phyloP scores from a whole-genome alignment of 139 green algal species.

The Ostreobium quekettii region DNA sequence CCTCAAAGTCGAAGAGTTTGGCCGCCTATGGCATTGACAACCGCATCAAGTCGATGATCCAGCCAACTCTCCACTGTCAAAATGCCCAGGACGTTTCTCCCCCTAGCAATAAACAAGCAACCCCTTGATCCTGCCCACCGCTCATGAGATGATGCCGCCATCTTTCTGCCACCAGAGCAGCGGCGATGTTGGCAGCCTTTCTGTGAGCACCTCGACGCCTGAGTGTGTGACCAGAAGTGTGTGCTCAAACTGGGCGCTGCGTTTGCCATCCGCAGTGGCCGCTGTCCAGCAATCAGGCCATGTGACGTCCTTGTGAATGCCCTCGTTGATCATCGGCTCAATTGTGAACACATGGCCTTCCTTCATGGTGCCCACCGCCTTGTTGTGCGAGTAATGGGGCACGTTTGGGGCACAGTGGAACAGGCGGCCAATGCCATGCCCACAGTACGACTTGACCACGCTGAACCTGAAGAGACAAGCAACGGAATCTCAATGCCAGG shows the following conservation, averaged over 20 bases:
- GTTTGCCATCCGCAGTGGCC: slow-evolving; percentile 77
- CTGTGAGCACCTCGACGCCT: slow-evolving; percentile 75
- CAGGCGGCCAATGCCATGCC: slow-evolving; percentile 90
- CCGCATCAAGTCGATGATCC: too few species aligned
- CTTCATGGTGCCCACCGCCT: slow-evolving; percentile 86
- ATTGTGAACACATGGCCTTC: slow-evolving; percentile 85
- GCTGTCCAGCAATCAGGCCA: slow-evolving; percentile 97
- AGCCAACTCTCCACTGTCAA: too few species aligned
- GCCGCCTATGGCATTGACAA: too few species aligned
- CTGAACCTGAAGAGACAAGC: slow-evolving; percentile 39
- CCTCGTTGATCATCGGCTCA: slow-evolving; percentile 95
- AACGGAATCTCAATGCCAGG: background rate
- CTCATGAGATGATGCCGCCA: too few species aligned
- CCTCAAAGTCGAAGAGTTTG: too few species aligned
- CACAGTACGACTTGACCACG: slow-evolving; percentile 91
- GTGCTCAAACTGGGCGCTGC: slow-evolving; percentile 94
- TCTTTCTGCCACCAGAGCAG: slow-evolving; percentile 66
- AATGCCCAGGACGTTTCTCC: too few species aligned
- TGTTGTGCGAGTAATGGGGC: slow-evolving; percentile 90
- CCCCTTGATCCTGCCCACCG: too few species aligned
- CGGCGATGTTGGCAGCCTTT: slow-evolving; percentile 58
- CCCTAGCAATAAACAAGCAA: too few species aligned
- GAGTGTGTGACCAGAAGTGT: slow-evolving; percentile 72
- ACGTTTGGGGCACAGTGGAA: slow-evolving; percentile 98
- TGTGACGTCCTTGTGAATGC: slow-evolving; percentile 45